Base-by-base conservation (phyloP, 1,284 basidiomycete species). In the Cryptococcus depauperatus region DNA sequence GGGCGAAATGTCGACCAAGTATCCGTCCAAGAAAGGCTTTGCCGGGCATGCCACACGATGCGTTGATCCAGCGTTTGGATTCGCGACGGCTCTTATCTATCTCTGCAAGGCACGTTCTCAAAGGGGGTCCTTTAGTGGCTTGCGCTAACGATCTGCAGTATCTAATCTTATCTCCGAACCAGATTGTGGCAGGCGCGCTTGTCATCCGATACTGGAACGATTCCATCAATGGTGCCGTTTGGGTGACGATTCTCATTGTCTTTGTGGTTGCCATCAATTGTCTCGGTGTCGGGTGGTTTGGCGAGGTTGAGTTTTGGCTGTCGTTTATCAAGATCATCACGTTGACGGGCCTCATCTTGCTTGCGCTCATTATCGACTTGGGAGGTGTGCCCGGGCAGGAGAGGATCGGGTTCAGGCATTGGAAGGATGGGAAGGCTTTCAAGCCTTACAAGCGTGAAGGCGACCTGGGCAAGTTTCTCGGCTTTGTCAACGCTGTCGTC, bases 351-450 rank as follows among this genome's bases (percentile, higher is more conserved):
- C 67, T 83, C 8, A 77, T 83, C 55, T 59, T 75, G 18, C 76
- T 82, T 54, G 79, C 78, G 41, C 56, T 70, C 38, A 63, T 72
- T 50, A 77, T 79, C 44, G 81, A 83, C 73, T 77, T 83, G 22
- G 81, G 82, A 39, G 82, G 79, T 50, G 81, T 79, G 38, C 80
- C 82, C 1, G 68, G 75, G n/a, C 75, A 76, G 41, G 79, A 82
- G 47, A 73, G 73, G 3, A 77, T 82, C 58, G 77, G 81, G 21
- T 73, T 73, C 61, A 69, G 77, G 6, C 74, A 78, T 64, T 83
- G 80, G 78, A 62, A 74, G 39, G 55, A 73, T 35, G 59, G 59
- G 10, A 48, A 47, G 29, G 62, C 66, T 0, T 69, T 69, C 61
- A 55, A 57, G 37, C 35, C 58, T 9, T 64, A 61, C 57, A 58